Percentiles rank a stretch among this genome's conserved stretches.
Conservation (phyloP, 2,329 filamentous ascomycete genomes). For the Zasmidium angulare region DNA sequence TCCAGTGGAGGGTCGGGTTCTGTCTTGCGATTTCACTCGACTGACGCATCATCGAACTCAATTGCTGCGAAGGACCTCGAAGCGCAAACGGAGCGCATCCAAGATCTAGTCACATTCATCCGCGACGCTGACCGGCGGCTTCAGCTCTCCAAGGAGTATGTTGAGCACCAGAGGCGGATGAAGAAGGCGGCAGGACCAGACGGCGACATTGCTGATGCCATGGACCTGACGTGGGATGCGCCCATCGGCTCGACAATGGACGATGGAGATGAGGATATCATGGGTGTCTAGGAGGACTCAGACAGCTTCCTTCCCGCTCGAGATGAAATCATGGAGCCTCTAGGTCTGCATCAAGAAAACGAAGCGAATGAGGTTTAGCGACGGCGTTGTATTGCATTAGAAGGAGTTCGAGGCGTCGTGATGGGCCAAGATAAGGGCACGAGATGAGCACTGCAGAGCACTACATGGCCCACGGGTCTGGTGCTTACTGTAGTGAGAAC, state of each 20-base stretch:
- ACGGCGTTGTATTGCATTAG: not conserved
- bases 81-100: constrained; percentile 51
- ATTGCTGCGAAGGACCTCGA: constrained; percentile 40
- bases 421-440: not conserved
- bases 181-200: constrained; percentile 39
- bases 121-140: constrained; percentile 56
- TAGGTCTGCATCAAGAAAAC: not conserved
- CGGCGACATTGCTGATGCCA: constrained; percentile 36
- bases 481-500: not conserved
- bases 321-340: too few species aligned
- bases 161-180: constrained; percentile 53
- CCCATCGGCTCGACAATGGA: constrained; percentile 20
- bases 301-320: too few species aligned
- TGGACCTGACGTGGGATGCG: constrained; percentile 36
- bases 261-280: constrained; percentile 35
- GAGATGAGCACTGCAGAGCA: not conserved
- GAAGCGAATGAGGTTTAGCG: not conserved
- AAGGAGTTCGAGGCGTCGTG: not conserved
- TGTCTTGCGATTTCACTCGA: constrained; percentile 54
- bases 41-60: constrained; percentile 4
- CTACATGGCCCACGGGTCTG: not conserved
- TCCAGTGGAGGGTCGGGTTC: constrained; percentile 42
- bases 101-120: constrained; percentile 52
- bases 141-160: constrained; percentile 59
- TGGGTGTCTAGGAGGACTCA: constrained; percentile 17